Evolutionary conservation across 352 stramenopile genomes (phyloP), one percentile per base, ranked within the genome.

Genomic region (Heterotrichella gracilis): DNA sequence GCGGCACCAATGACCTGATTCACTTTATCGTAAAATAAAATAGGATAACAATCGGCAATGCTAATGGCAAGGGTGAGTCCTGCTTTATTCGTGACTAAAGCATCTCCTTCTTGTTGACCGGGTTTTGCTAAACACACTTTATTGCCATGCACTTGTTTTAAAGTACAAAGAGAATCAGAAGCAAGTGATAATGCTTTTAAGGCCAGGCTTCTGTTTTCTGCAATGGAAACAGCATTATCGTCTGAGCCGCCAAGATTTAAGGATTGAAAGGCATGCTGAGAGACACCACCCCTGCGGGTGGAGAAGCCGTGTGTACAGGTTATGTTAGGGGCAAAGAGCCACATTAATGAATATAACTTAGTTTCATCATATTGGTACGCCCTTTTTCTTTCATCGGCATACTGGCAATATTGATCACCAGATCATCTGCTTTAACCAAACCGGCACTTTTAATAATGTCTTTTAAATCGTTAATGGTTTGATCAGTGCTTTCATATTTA

Each of bases 281-380:
- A 53, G n/a, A 53, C n/a, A 53, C 32, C 32, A n/a, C 32, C 32
- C 9, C n/a, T 9, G 9, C 32, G 9, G 9, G 32, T 53, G 32
- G 32, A 53, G n/a, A 53, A 53, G 9, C 32, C 32, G 32, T 53
- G 32, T 17, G n/a, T 53, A 53, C 32, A 53, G 32, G 9, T 53
- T 9, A 53, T 53, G n/a, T 53, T 53, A n/a, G 9, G 9, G 32
- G 32, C 32, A 17, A 17, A 17, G 9, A 53, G n/a, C 32, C 32
- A 53, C 32, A 53, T 53, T 53, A 53, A 53, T n/a, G 9, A 53
- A 53, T 53, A n/a, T 53, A 53, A n/a, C 32, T 53, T 53, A 53
- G n/a, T 53, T 53, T 53, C 32, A 53, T 53, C 32, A 53, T 53
- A 53, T 53, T 53, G 32, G 32, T 53, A n/a, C 32, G 32, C n/a